Conservation (phyloP, 768 basidiomycete species). For the Cytidiella melzeri region DNA sequence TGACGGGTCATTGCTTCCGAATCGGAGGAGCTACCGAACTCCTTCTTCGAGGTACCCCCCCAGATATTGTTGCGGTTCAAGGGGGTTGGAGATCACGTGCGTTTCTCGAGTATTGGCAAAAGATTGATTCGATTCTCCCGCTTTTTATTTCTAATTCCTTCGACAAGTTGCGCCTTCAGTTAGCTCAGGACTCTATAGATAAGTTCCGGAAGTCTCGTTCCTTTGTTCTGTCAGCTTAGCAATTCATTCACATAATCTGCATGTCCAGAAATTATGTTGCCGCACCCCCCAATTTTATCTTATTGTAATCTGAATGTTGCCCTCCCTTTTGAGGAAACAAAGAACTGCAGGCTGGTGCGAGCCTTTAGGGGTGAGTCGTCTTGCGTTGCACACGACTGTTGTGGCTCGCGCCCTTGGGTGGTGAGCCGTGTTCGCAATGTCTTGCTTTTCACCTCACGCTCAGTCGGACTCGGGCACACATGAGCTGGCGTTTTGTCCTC, state of each 20-base stretch:
- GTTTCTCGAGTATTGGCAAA: not conserved
- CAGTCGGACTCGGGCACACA: not conserved
- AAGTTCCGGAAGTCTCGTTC: not conserved
- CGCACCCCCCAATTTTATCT: too few species aligned
- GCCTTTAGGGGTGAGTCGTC: not conserved
- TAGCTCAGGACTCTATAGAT: constrained; percentile 4
- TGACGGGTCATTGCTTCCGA: constrained; percentile 8
- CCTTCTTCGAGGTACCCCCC: constrained; percentile 1
- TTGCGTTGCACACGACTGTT: not conserved
- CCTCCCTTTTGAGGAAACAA: not conserved
- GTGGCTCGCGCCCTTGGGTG: not conserved
- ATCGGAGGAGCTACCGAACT: constrained; percentile 5
- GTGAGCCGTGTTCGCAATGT: not conserved
- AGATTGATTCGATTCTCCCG: not conserved
- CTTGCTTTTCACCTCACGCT: not conserved
- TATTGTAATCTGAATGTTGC: not conserved
- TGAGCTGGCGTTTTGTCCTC: not conserved
- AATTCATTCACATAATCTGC: not conserved
- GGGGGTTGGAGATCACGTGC: constrained; percentile 2
- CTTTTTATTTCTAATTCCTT: constrained; percentile 2
- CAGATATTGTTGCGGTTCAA: not conserved
- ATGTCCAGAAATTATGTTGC: too few species aligned
- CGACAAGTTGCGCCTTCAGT: constrained; percentile 1
- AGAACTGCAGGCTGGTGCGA: not conserved
- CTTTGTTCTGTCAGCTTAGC: not conserved